phyloP scores from a whole-genome alignment of 257 asterid genomes.

The Nyctanthes arbortristis region DNA sequence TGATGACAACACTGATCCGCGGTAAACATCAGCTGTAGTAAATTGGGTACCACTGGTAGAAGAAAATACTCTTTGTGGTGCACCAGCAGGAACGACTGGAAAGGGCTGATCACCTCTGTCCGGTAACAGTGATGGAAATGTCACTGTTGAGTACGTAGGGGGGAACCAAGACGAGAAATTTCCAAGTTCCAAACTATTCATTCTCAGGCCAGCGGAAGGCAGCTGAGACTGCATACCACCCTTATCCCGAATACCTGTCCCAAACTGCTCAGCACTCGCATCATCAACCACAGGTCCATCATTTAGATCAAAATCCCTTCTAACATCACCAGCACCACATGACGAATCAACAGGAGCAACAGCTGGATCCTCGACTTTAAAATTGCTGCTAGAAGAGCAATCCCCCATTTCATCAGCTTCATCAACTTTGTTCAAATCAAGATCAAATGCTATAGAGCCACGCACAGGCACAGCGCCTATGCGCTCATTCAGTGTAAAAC shows the following conservation, averaged over 20 bases:
- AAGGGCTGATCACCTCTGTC: conserved; percentile 39
- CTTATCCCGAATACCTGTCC: conserved; percentile 26
- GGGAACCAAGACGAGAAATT: conserved; percentile 76
- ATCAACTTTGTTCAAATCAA: conserved; percentile 48
- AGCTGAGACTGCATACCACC: conserved; percentile 46
- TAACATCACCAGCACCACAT: conserved; percentile 33
- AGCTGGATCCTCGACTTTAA: conserved; percentile 25
- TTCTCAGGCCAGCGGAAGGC: conserved; percentile 44
- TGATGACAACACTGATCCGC: conserved; percentile 44
- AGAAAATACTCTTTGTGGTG: conserved; percentile 41
- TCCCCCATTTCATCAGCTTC: conserved; percentile 40
- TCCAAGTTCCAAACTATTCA: conserved; percentile 44
- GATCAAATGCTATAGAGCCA: conserved; percentile 44
- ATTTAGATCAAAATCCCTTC: conserved; percentile 54
- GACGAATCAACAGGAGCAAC: conserved; percentile 30
- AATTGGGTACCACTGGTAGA: conserved; percentile 25
- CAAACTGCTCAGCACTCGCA: conserved; percentile 29
- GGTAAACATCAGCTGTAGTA: conserved; percentile 32
- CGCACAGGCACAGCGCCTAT: conserved; percentile 31
- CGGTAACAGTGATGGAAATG: conserved; percentile 32
- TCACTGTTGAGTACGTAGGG: conserved; percentile 55
- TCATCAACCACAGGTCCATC: conserved; percentile 54
- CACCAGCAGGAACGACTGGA: conserved; percentile 37
- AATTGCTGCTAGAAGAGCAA: conserved; percentile 35
- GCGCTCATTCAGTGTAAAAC: conserved; percentile 26